Evolutionary conservation across 371 early-diverging fungal species (phyloP), one percentile per base, ranked within the genome.

Genomic region (Mucor irregularis): DNA sequence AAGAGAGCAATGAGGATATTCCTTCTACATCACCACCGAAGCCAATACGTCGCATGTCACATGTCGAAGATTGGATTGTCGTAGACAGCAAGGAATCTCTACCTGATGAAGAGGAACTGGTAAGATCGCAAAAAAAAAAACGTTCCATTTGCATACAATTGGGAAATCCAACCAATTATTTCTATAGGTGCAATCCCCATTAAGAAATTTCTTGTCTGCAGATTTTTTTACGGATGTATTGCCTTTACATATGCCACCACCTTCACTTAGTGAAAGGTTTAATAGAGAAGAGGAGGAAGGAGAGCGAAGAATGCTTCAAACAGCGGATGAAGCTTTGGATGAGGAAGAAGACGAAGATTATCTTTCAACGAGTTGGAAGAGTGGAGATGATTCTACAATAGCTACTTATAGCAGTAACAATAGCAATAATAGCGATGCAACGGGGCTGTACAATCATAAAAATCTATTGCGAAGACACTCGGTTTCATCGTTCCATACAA

Each of bases 71-170:
- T 39, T 78, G 78, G 78, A 61, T 78, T 39, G 67, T 53, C 5
- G 69, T 78, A 10, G 78, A 78, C 46, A 78, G 78, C 59, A 78
- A 78, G 64, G 78, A 78, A 54, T 66, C 67, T 53, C 35, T 78
- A 30, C 78, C 78, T 28, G 78, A 78, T 56, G 78, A 78, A 69
- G 75, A 74, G 25, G 78, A 78, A 21, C 42, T 42, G 11, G 38
- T 54, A 54, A 35, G 22, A 17, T 30, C 2, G 1, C 10, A n/a
- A 34, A 3, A 16, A 16, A 6, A 29, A 4, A 5, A 10, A 16
- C 5, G 40, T 33, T 11, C 4, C 11, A 5, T 48, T 38, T 44
- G 14, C 25, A 17, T 44, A 28, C 17, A 37, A 38, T 38, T 21
- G 34, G 17, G 26, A 50, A 37, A 38, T 19, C 4, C 34, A 49